Evolutionary conservation across 1,284 basidiomycete genomes (phyloP).

Genomic region (Cryptococcus deneoformans): DNA sequence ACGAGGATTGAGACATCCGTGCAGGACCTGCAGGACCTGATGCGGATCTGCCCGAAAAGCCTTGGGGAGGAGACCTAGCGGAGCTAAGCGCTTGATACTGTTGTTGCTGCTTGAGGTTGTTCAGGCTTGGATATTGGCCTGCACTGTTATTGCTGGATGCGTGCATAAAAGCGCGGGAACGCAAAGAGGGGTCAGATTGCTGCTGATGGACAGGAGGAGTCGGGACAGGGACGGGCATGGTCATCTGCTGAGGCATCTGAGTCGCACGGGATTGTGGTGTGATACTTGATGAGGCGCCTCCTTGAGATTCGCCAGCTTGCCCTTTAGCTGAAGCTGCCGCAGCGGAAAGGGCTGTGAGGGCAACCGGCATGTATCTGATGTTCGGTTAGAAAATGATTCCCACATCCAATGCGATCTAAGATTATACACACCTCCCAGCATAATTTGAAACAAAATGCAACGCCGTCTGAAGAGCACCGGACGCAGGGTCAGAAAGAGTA

Average conservation of each 20-base stretch:
- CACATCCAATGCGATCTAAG: neutral
- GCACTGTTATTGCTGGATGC: constrained; percentile 1
- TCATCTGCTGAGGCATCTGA: constrained; percentile 23
- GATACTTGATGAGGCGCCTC: neutral
- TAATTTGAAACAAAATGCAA: constrained; percentile 34
- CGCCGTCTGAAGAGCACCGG: constrained; percentile 39
- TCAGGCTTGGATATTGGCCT: constrained; percentile 1
- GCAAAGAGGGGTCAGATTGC: constrained; percentile 14
- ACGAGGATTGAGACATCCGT: neutral
- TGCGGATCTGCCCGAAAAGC: neutral
- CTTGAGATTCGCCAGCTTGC: neutral
- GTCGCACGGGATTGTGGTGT: constrained; percentile 1
- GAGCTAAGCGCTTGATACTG: neutral
- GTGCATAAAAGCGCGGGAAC: constrained; percentile 24
- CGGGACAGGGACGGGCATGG: constrained; percentile 33
- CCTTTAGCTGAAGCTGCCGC: constrained; percentile 19
- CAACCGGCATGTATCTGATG: constrained; percentile 41
- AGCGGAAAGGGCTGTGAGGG: constrained; percentile 36
- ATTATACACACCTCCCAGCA: constrained; percentile 37
- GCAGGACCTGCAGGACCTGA: neutral
- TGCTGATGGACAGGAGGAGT: constrained; percentile 13
- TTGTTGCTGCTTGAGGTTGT: neutral
- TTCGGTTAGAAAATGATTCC: constrained; percentile 1
- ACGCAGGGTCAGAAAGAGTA: constrained; percentile 43
- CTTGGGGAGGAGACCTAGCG: neutral